phyloP scores from a whole-genome alignment of 2,329 filamentous ascomycete species.

The Diplodia corticola region DNA sequence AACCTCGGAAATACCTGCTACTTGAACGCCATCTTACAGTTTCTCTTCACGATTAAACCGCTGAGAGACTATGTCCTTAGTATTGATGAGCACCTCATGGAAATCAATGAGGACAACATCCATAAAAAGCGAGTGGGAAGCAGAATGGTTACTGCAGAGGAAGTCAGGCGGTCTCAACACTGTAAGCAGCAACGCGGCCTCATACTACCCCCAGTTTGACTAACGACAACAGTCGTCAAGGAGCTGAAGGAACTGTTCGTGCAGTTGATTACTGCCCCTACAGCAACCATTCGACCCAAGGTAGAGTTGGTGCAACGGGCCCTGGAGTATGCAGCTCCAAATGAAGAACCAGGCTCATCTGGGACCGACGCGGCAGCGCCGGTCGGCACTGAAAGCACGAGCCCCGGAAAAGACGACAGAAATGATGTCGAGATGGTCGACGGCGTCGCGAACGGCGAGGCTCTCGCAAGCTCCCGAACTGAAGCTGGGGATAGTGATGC shows the following conservation, averaged over 20 bases:
- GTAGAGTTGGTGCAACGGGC: constrained; percentile 12
- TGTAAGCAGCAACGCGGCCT: constrained; percentile 54
- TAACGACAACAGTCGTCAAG: constrained; percentile 61
- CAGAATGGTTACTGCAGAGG: constrained; percentile 60
- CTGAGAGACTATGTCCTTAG: constrained; percentile 78
- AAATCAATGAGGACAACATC: constrained; percentile 64
- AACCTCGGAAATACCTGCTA: constrained; percentile 99
- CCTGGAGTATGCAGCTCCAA: constrained; percentile 5
- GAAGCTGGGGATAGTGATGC: constrained; percentile 13
- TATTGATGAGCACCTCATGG: constrained; percentile 70
- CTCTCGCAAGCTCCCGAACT: background rate
- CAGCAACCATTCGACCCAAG: constrained; percentile 36
- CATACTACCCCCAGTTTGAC: constrained; percentile 37
- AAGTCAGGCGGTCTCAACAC: constrained; percentile 64
- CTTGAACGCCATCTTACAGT: constrained; percentile 93
- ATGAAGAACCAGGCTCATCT: background rate
- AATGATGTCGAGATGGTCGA: constrained; percentile 8
- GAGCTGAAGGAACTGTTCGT: constrained; percentile 71
- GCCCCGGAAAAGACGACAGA: background rate
- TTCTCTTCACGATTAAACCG: constrained; percentile 84
- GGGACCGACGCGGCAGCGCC: background rate
- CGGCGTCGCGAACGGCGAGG: background rate
- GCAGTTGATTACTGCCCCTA: constrained; percentile 64
- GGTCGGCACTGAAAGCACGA: background rate
- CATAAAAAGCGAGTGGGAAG: constrained; percentile 73